phyloP scores from a whole-genome alignment of 805 yeast species.

The Wickerhamiella siamensis region DNA sequence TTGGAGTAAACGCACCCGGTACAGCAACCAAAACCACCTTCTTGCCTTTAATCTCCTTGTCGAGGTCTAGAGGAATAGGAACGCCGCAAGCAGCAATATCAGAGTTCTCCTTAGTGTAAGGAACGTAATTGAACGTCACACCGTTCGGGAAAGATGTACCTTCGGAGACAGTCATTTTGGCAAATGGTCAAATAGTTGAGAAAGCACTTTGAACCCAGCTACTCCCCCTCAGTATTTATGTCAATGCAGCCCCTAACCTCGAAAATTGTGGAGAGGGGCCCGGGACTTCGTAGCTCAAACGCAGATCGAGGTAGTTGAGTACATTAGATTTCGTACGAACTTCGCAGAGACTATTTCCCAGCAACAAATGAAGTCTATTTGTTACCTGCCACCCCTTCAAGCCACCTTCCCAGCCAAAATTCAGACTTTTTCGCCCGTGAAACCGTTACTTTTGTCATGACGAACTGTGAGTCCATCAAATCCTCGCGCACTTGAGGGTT shows the following conservation, averaged over 20 bases:
- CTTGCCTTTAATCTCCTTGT: constrained; percentile 29
- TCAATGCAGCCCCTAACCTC: neutral
- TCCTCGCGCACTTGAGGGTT: neutral
- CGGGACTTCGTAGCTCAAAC: too few relatives aligned
- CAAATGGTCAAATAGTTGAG: too few relatives aligned
- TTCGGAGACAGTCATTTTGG: constrained; percentile 7
- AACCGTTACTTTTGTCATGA: neutral
- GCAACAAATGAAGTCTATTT: too few relatives aligned
- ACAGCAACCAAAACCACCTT: constrained; percentile 58
- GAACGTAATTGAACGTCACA: constrained; percentile 24
- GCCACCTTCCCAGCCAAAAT: neutral
- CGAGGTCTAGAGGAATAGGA: constrained; percentile 25
- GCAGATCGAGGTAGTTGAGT: too few relatives aligned
- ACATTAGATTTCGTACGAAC: too few relatives aligned
- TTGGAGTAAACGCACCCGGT: constrained; percentile 82
- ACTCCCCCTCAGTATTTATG: neutral
- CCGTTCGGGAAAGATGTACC: constrained; percentile 23
- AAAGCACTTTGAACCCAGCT: too few relatives aligned
- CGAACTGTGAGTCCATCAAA: neutral
- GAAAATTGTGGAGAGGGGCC: neutral
- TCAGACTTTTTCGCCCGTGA: neutral
- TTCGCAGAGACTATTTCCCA: too few relatives aligned
- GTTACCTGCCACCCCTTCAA: too few relatives aligned
- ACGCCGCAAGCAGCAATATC: constrained; percentile 28
- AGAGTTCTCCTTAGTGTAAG: constrained; percentile 22